Evolutionary conservation across 2,329 filamentous ascomycete species (phyloP).

Genomic region (Penicillium frequentans): DNA sequence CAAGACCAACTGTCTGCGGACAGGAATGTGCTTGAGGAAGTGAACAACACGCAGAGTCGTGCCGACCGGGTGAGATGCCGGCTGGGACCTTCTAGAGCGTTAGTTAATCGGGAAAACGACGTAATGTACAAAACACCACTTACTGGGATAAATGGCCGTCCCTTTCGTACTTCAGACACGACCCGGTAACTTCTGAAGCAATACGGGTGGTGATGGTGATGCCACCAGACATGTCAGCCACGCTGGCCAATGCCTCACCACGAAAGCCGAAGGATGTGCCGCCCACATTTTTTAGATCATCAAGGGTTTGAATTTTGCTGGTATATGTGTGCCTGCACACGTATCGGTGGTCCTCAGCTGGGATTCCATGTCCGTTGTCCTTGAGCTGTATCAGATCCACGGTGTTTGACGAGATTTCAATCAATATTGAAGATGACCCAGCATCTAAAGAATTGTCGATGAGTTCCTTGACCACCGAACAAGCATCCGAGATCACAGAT

Average conservation of each 20-base stretch:
- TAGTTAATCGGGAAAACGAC: not conserved
- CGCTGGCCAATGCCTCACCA: conserved; percentile 64
- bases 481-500: conserved; percentile 58
- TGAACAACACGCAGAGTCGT: conserved; percentile 59
- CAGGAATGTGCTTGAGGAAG: conserved; percentile 60
- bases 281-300: conserved; percentile 57
- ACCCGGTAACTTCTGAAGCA: conserved; percentile 57
- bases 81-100: conserved; percentile 29
- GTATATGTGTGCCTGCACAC: conserved; percentile 61
- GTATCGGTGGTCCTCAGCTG: conserved; percentile 53
- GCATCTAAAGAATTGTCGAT: conserved; percentile 69
- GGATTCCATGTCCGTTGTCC: conserved; percentile 65
- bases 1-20: conserved; percentile 56
- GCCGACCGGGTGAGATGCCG: conserved; percentile 57
- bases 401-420: conserved; percentile 61
- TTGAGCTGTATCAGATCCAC: conserved; percentile 63
- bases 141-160: conserved; percentile 52
- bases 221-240: conserved; percentile 57
- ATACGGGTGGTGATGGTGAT: conserved; percentile 58
- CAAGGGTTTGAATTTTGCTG: conserved; percentile 61
- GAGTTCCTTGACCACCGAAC: conserved; percentile 63
- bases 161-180: conserved; percentile 51
- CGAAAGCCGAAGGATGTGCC: conserved; percentile 62
- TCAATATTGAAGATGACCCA: conserved; percentile 55
- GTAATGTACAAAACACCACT: not conserved